Evolutionary conservation across 176 grass and related monocot genomes (phyloP), one percentile per base, ranked within the genome.

Genomic region (Oryza glaberrima): DNA sequence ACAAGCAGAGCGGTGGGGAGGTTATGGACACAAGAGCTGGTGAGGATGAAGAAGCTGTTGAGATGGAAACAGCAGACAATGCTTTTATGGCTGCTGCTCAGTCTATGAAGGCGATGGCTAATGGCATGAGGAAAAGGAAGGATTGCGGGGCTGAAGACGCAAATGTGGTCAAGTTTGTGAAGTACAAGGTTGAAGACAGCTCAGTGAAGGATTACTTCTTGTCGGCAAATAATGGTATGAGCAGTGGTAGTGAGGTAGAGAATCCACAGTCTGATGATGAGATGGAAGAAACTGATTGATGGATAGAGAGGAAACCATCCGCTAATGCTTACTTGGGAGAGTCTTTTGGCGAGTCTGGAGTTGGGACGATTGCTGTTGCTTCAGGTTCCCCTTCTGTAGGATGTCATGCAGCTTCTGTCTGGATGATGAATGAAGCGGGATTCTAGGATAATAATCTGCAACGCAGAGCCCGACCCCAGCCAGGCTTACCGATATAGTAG

Each of bases 231-330:
- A 90, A 92, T 73, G 84, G 80, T 44, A 73, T 81, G 58, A 91
- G 87, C 75, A 96, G 96, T 73, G 91, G 93, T 35, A 99, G 96
- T 40, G 96, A 99, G 90, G 96, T 99, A 7, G 93, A 99, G 65
- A 94, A 99, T 67, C 94, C 91, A 4, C 67, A 77, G 13, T 92
- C 93, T 0, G 93, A 92, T 82, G 90, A 94, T 61, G 93, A 96
- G 70, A 96, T 99, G 96, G 88, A 92, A 86, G 93, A 92, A 85
- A 85, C 88, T 61, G 74, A 83, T 81, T 89, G 79, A 95, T 91
- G 81, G 52, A 58, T 68, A 73, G 73, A 73, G 77, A 22, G 28
- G 30, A 70, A 52, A 72, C 78, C 48, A 58, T 45, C 76, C 6
- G 30, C 82, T 88, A 86, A 82, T 88, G 77, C 86, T 91, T 90